Evolutionary conservation across 2,329 filamentous ascomycete genomes (phyloP).

Genomic region (Fragosphaeria purpurea): DNA sequence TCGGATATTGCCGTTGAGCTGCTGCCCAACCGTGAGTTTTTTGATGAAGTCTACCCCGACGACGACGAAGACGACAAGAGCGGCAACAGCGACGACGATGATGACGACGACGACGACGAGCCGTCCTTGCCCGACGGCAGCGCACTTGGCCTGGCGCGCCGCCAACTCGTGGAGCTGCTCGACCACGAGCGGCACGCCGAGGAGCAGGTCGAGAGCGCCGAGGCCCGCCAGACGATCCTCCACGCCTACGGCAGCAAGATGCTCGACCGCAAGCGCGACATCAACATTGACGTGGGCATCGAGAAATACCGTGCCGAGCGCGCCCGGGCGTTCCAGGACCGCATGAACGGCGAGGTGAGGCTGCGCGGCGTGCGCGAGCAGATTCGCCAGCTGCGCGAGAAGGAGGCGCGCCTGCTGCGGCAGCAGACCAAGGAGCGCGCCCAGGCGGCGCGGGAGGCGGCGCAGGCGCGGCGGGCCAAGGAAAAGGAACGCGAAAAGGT

Average conservation of each 20-base stretch:
- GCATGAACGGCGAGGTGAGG: conserved; percentile 22
- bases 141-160: conserved; percentile 12
- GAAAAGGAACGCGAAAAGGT: conserved; percentile 25
- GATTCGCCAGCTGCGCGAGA: conserved; percentile 22
- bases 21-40: conserved; percentile 43
- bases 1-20: conserved; percentile 53
- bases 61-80: conserved; percentile 24
- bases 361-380: conserved; percentile 24
- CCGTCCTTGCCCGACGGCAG: conserved; percentile 17
- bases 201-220: conserved; percentile 24
- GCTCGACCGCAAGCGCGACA: conserved; percentile 23
- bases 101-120: conserved; percentile 15
- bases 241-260: conserved; percentile 27
- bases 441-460: conserved; percentile 20
- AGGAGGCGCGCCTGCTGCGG: conserved; percentile 22
- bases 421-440: conserved; percentile 14
- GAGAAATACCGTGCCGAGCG: conserved; percentile 33
- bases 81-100: conserved; percentile 20
- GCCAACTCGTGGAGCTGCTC: conserved; percentile 21
- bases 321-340: conserved; percentile 30
- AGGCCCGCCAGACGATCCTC: conserved; percentile 30
- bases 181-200: conserved; percentile 20
- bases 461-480: conserved; percentile 25
- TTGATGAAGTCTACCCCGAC: conserved; percentile 43
- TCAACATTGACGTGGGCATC: conserved; percentile 28